Evolutionary conservation across 768 basidiomycete species (phyloP).

Genomic region (Trametes gibbosa): DNA sequence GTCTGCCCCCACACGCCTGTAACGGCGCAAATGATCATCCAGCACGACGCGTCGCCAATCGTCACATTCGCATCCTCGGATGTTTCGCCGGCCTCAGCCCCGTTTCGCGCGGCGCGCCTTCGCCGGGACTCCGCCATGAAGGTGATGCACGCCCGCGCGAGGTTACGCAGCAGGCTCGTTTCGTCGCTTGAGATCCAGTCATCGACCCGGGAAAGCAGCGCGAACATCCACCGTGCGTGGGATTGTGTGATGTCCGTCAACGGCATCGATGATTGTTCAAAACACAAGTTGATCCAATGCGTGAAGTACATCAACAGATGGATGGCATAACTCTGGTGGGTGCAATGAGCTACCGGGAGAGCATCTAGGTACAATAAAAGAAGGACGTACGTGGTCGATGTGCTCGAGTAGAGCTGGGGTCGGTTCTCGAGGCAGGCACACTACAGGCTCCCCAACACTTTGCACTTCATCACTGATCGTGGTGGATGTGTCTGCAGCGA

Average conservation of each 20-base stretch:
- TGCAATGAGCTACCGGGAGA: slow-evolving; percentile 8
- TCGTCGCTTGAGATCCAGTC: slow-evolving; percentile 72
- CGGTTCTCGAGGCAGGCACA: slow-evolving; percentile 45
- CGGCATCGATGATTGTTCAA: slow-evolving; percentile 38
- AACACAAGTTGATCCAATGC: slow-evolving; percentile 70
- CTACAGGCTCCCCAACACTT: background rate
- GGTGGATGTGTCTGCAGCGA: background rate
- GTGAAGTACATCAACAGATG: slow-evolving; percentile 83
- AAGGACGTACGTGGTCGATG: slow-evolving; percentile 55
- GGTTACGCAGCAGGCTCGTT: slow-evolving; percentile 69
- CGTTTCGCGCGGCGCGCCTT: background rate
- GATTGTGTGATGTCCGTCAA: slow-evolving; percentile 45
- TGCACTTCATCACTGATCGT: background rate
- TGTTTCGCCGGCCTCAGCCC: background rate
- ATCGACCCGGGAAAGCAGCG: slow-evolving; percentile 66
- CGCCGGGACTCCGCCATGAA: slow-evolving; percentile 22
- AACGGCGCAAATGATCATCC: slow-evolving; percentile 69
- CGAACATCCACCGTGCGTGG: slow-evolving; percentile 79
- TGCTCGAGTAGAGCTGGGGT: slow-evolving; percentile 52
- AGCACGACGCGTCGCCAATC: slow-evolving; percentile 54
- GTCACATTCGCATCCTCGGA: slow-evolving; percentile 24
- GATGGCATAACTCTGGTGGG: slow-evolving; percentile 56
- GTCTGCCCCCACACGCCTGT: slow-evolving; percentile 73
- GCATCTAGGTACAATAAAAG: background rate
- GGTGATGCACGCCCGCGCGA: slow-evolving; percentile 65